phyloP scores from a whole-genome alignment of 169 alveolate species.

The Theileria parva region DNA sequence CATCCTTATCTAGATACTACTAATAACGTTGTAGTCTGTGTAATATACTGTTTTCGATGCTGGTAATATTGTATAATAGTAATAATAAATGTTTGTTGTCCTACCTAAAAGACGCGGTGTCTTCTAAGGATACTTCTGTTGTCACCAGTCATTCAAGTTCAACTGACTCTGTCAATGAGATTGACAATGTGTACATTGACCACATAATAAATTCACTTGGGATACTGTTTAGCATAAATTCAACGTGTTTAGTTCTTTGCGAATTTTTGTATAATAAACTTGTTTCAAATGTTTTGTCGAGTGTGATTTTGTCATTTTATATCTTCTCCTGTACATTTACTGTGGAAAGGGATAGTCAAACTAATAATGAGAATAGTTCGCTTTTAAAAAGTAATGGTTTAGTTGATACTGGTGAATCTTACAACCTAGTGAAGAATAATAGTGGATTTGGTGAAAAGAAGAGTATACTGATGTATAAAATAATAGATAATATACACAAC shows the following conservation, averaged over 20 bases:
- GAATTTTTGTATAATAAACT: conserved; percentile 53
- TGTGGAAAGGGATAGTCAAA: not conserved
- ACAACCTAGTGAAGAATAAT: not conserved
- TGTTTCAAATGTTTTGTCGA: not conserved
- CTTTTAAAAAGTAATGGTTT: not conserved
- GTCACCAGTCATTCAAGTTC: not conserved
- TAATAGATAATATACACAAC: not conserved
- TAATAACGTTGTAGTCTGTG: conserved; percentile 30
- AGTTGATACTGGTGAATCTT: not conserved
- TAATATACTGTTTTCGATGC: conserved; percentile 47
- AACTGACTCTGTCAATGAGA: not conserved
- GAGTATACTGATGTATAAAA: conserved; percentile 6
- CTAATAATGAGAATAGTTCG: not conserved
- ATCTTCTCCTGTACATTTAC: conserved; percentile 20
- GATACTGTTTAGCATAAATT: conserved; percentile 1
- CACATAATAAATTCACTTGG: conserved; percentile 21
- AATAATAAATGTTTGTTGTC: not conserved
- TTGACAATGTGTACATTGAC: conserved; percentile 14
- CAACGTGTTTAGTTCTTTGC: conserved; percentile 19
- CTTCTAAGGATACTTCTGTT: not conserved
- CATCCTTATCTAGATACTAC: not conserved
- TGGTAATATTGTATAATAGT: conserved; percentile 16
- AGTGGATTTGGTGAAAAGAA: not conserved
- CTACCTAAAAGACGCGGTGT: not conserved
- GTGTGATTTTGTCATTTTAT: conserved; percentile 38